These are phyloP conservation scores for Penicillium sp. DNA, from an alignment of 2,329 filamentous ascomycete genomes.

Conservation along the genomic window DNA sequence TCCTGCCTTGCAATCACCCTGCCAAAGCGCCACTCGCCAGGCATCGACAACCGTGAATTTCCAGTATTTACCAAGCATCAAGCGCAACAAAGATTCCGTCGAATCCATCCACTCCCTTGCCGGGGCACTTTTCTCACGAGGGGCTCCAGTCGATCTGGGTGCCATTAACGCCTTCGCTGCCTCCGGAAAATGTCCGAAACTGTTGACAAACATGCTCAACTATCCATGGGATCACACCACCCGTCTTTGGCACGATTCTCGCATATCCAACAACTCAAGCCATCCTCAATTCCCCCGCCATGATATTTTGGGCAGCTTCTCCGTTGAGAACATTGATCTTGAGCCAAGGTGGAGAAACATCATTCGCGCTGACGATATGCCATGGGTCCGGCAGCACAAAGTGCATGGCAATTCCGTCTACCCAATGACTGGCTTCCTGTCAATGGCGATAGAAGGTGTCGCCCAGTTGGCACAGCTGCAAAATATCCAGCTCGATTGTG, in stretches of 20 bases:
- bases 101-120: slow-evolving; percentile 22
- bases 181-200: background rate
- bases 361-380: slow-evolving; percentile 25
- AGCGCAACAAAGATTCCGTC: slow-evolving; percentile 17
- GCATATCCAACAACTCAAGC: slow-evolving; percentile 18
- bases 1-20: slow-evolving; percentile 20
- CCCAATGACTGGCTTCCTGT: slow-evolving; percentile 27
- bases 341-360: slow-evolving; percentile 28
- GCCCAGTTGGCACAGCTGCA: slow-evolving; percentile 24
- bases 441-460: slow-evolving; percentile 28
- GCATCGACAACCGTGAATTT: slow-evolving; percentile 11
- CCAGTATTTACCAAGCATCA: slow-evolving; percentile 22
- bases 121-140: slow-evolving; percentile 13
- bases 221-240: slow-evolving; percentile 28
- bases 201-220: slow-evolving; percentile 23
- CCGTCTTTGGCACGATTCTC: slow-evolving; percentile 22
- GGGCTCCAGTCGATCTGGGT: background rate
- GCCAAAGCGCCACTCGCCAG: slow-evolving; percentile 17
- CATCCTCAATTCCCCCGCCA: slow-evolving; percentile 18
- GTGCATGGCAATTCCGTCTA: slow-evolving; percentile 25
- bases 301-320: slow-evolving; percentile 22
- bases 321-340: slow-evolving; percentile 22
- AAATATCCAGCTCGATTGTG: slow-evolving; percentile 19
- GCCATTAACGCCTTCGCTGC: background rate
- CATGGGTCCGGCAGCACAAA: slow-evolving; percentile 24